These are phyloP conservation scores for Datura wrightii DNA, from an alignment of 257 asterid genomes.

Conservation along the genomic window DNA sequence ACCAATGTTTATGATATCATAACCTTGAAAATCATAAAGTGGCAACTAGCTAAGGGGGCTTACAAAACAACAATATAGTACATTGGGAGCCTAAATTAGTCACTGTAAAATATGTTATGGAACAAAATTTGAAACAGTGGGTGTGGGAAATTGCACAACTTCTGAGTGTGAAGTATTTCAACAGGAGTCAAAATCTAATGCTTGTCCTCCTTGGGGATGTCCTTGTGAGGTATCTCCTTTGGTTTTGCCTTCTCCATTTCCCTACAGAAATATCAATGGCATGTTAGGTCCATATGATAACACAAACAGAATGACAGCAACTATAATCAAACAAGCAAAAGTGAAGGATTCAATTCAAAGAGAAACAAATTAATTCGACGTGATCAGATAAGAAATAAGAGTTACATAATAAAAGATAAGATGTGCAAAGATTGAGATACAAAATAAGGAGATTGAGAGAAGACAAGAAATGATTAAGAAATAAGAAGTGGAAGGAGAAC, in stretches of 20 bases:
- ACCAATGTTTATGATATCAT: not conserved
- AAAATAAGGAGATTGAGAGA: not conserved
- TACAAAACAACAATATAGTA: not conserved
- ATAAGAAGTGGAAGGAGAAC: not conserved
- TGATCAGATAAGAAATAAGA: not conserved
- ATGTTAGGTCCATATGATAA: not conserved
- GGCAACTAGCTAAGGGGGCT: conserved; percentile 9
- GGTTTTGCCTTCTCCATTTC: conserved; percentile 69
- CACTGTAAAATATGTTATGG: not conserved
- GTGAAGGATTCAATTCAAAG: conserved; percentile 18
- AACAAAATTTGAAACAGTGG: not conserved
- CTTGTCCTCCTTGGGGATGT: conserved; percentile 58
- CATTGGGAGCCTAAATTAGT: not conserved
- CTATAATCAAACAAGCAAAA: conserved; percentile 9
- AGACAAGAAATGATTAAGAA: not conserved
- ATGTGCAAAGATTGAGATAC: not conserved
- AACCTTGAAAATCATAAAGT: conserved; percentile 11
- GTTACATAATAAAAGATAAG: not conserved
- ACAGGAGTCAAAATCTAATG: conserved; percentile 37
- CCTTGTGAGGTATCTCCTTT: conserved; percentile 63
- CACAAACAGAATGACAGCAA: not conserved
- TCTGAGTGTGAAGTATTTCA: not conserved
- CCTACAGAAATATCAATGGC: conserved; percentile 41
- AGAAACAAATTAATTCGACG: not conserved
- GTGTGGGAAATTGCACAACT: not conserved